Conservation (phyloP, 2,329 filamentous ascomycete genomes). For the Chaetomium globosum region DNA sequence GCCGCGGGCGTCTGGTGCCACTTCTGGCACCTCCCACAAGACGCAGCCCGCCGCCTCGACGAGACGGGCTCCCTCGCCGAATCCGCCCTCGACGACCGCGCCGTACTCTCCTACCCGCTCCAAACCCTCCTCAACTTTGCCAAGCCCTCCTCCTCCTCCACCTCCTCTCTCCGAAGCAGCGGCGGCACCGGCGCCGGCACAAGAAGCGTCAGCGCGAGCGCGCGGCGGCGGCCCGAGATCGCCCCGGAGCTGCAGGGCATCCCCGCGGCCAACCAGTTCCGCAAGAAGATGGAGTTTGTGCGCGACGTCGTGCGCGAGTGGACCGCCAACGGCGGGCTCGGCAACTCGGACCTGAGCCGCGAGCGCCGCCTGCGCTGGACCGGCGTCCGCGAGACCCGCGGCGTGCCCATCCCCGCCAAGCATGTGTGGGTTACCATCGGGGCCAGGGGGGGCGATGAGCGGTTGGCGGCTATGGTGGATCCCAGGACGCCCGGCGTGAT, state of each 20-base stretch:
- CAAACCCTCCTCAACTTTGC: constrained; percentile 73
- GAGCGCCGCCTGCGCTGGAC: constrained; percentile 60
- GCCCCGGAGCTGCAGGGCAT: constrained; percentile 63
- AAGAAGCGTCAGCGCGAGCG: not conserved
- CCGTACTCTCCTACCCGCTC: constrained; percentile 70
- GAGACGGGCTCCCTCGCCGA: constrained; percentile 68
- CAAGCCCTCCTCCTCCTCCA: constrained; percentile 40
- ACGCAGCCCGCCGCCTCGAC: constrained; percentile 67
- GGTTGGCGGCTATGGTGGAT: constrained; percentile 59
- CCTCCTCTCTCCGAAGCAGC: too few species aligned
- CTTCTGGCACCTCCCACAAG: constrained; percentile 74
- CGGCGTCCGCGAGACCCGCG: constrained; percentile 59
- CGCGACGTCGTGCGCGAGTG: constrained; percentile 69
- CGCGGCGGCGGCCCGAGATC: constrained; percentile 61
- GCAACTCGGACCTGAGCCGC: constrained; percentile 63
- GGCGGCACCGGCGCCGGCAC: not conserved
- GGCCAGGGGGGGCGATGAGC: constrained; percentile 61
- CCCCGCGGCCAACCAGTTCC: constrained; percentile 72
- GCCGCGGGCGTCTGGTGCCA: constrained; percentile 73
- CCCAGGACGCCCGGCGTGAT: constrained; percentile 57
- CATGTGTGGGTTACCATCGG: constrained; percentile 71
- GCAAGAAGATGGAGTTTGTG: constrained; percentile 74
- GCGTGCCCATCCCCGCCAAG: constrained; percentile 57
- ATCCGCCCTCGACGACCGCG: constrained; percentile 69
- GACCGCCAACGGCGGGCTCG: constrained; percentile 69